These are phyloP conservation scores for Dryas drummondii DNA, from an alignment of 306 rosid genomes.

Conservation along the genomic window DNA sequence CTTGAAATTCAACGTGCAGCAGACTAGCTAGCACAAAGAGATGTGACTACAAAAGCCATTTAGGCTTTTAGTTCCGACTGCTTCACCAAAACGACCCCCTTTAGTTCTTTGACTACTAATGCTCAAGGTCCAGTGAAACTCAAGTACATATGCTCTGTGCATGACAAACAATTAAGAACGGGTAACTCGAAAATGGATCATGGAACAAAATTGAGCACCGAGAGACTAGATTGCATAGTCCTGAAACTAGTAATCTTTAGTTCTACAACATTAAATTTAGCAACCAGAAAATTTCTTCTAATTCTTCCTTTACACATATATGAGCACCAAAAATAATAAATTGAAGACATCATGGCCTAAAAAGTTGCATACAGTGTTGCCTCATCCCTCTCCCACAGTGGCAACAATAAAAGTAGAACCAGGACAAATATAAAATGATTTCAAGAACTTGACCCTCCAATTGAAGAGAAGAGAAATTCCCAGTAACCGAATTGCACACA, in stretches of 20 bases:
- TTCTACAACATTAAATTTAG: not conserved
- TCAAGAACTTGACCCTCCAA: too few species aligned
- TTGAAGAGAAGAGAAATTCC: too few species aligned
- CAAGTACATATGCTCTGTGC: conserved; percentile 1
- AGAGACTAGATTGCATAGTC: not conserved
- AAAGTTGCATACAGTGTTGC: too few species aligned
- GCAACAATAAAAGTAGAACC: too few species aligned
- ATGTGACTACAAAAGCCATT: not conserved
- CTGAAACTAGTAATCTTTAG: not conserved
- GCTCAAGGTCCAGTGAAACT: not conserved
- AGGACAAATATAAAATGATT: too few species aligned
- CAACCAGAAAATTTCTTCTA: not conserved
- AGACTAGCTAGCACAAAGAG: not conserved
- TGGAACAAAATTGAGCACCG: not conserved
- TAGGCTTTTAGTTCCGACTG: conserved; percentile 15
- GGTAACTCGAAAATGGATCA: not conserved
- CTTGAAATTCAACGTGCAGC: not conserved
- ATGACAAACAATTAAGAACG: conserved; percentile 14
- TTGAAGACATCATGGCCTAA: too few species aligned
- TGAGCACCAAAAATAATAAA: not conserved
- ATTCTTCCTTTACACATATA: not conserved
- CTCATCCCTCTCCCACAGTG: too few species aligned
- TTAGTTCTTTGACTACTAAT: not conserved
- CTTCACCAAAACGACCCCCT: too few species aligned
- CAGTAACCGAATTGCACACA: too few species aligned